Base-by-base conservation (phyloP, 2,329 filamentous ascomycete genomes). In the Zymoseptoria ardabiliae region DNA sequence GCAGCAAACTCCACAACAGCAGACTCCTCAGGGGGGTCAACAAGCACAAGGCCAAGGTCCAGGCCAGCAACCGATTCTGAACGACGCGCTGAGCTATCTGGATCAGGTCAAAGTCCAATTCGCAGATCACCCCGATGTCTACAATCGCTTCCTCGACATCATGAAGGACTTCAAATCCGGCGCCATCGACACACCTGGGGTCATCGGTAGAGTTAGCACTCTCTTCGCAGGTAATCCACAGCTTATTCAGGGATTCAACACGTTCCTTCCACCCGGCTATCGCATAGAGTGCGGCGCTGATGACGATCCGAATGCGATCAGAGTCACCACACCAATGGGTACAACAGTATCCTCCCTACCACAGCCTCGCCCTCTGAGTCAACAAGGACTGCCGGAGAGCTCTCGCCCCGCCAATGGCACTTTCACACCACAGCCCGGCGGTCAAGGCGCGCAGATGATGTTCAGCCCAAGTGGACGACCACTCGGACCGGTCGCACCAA, bases 151-250 rank as follows among this genome's bases (percentile, higher is more conserved):
- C 69, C 78, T 99, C 52, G 94, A 99, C 68, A 99, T 99, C 54
- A 99, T 99, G 94, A 99, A 99, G 72, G 94, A 99, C 69, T 99
- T 99, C 74, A 99, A 99, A 77, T 96, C 91, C 69, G 93, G 96
- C 77, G 91, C 92, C 3, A 99, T 99, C 69, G 94, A 99, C 72
- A 99, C 94, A 0, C 94, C 94, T 0, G 94, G 94, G 1, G 94
- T 99, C 2, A 99, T 99, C 67, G 95, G 96, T 69, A 87, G 94
- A 54, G 94, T 99, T 25, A 97, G 94, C 1, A 91, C 91, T 56
- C 84, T 99, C 1, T 99, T 99, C 72, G 92, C 93, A 21, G 94
- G 94, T 2, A 93, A 99, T 69, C 94, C 94, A 2, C 94, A 73
- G 56, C 65, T 72, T 45, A 97, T 99, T 54, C 93, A 97, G 74